phyloP scores from a whole-genome alignment of 2,329 filamentous ascomycete species.

The Diplocarpon rosae region DNA sequence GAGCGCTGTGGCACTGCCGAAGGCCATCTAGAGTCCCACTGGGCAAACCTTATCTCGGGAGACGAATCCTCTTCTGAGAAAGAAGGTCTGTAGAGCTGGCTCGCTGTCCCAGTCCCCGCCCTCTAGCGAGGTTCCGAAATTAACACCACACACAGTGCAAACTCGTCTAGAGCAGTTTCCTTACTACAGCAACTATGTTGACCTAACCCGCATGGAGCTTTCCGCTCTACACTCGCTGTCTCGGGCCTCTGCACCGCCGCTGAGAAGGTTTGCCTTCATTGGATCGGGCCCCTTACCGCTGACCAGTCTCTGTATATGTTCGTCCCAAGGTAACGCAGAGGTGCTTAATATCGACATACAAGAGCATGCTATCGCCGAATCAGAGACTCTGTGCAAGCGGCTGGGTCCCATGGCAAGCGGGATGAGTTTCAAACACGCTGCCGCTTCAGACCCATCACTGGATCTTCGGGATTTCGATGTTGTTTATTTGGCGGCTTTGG shows the following conservation, averaged over 20 bases:
- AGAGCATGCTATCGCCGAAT: slow-evolving; percentile 27
- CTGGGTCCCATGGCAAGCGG: slow-evolving; percentile 24
- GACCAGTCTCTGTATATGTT: slow-evolving; percentile 34
- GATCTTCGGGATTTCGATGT: slow-evolving; percentile 30
- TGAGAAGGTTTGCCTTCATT: slow-evolving; percentile 34
- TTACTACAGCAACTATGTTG: slow-evolving; percentile 39
- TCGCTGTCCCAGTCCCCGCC: neutral
- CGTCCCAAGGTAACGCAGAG: neutral
- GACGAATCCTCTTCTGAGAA: slow-evolving; percentile 1
- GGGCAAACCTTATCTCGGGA: slow-evolving; percentile 30
- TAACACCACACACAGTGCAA: slow-evolving; percentile 8
- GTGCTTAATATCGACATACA: slow-evolving; percentile 35
- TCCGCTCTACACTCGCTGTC: slow-evolving; percentile 30
- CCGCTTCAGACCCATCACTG: slow-evolving; percentile 20
- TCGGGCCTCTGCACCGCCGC: slow-evolving; percentile 6
- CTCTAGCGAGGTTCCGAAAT: slow-evolving; percentile 1
- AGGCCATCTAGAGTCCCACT: slow-evolving; percentile 34
- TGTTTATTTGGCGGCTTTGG: slow-evolving; percentile 39
- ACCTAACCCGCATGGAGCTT: slow-evolving; percentile 37
- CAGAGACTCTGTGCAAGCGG: slow-evolving; percentile 24
- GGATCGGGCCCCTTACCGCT: slow-evolving; percentile 40
- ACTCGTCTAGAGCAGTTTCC: slow-evolving; percentile 32
- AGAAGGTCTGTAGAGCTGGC: slow-evolving; percentile 11
- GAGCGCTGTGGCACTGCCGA: slow-evolving; percentile 35
- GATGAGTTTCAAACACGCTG: slow-evolving; percentile 31